Conservation (phyloP, 768 basidiomycete genomes). For the Phylloporus arenicola region DNA sequence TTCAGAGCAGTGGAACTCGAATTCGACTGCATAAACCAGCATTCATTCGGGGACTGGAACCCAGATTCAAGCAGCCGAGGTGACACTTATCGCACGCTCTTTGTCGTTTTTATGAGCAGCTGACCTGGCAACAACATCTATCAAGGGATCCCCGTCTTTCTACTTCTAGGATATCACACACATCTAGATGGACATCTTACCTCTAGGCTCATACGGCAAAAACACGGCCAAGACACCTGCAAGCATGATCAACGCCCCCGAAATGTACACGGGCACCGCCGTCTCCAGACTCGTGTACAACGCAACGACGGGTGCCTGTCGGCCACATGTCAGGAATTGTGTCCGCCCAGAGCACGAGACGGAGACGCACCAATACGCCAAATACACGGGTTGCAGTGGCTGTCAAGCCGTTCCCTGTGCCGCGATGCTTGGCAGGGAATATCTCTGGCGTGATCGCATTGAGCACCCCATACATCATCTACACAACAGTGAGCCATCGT, state of each 20-base stretch:
- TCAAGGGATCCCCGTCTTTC: too few relatives aligned
- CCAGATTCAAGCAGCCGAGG: too few relatives aligned
- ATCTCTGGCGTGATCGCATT: slow-evolving; percentile 70
- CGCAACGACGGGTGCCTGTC: slow-evolving; percentile 66
- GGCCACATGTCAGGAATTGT: background rate
- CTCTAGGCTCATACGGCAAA: slow-evolving; percentile 72
- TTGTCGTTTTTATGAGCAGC: too few relatives aligned
- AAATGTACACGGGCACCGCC: slow-evolving; percentile 66
- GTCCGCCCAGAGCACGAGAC: too few relatives aligned
- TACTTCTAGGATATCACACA: too few relatives aligned
- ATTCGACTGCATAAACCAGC: too few relatives aligned
- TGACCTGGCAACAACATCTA: too few relatives aligned
- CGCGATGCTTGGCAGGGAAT: slow-evolving; percentile 67
- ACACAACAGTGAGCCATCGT: background rate
- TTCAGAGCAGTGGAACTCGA: too few relatives aligned
- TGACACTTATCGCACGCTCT: too few relatives aligned
- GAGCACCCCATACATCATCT: slow-evolving; percentile 74
- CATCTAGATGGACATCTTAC: slow-evolving; percentile 60
- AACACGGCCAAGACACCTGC: slow-evolving; percentile 56
- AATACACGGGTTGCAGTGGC: slow-evolving; percentile 59
- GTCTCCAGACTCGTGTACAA: slow-evolving; percentile 60
- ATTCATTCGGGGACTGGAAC: too few relatives aligned
- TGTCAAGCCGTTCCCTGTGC: slow-evolving; percentile 64
- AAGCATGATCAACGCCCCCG: slow-evolving; percentile 57
- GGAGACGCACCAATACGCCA: slow-evolving; percentile 54